These are phyloP conservation scores for Dendrocalamus latiflorus DNA, from an alignment of 202 grass and related monocot species.

Conservation along the genomic window DNA sequence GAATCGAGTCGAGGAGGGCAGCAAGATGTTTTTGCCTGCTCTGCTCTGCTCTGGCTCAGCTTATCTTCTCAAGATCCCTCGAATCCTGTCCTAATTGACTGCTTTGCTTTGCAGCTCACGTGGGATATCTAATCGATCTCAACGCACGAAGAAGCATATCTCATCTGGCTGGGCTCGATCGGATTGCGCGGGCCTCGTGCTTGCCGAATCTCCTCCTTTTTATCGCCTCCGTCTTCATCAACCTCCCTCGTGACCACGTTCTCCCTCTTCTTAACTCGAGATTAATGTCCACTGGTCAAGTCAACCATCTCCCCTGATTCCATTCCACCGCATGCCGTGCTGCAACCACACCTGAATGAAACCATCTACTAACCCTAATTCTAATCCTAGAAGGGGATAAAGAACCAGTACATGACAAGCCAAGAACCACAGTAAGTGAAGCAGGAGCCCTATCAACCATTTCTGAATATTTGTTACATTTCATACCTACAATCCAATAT, in stretches of 20 bases:
- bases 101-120: too few species aligned
- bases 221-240: not conserved
- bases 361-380: not conserved
- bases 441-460: not conserved
- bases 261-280: not conserved
- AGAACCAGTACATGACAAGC: not conserved
- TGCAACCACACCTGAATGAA: not conserved
- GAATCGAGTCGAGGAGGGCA: too few species aligned
- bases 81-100: too few species aligned
- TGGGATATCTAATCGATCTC: too few species aligned
- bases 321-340: not conserved
- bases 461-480: not conserved
- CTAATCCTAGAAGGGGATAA: not conserved
- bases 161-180: not conserved
- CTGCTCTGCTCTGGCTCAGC: too few species aligned
- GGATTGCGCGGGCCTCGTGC: slow-evolving; percentile 9
- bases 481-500: too few species aligned
- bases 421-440: not conserved
- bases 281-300: slow-evolving; percentile 5
- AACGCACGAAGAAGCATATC: too few species aligned
- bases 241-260: slow-evolving; percentile 3
- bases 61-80: too few species aligned
- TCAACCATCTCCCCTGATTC: not conserved
- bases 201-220: not conserved
- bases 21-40: too few species aligned